Evolutionary conservation across 2,329 filamentous ascomycete genomes (phyloP).

Genomic region (Rhynchosporium agropyri): DNA sequence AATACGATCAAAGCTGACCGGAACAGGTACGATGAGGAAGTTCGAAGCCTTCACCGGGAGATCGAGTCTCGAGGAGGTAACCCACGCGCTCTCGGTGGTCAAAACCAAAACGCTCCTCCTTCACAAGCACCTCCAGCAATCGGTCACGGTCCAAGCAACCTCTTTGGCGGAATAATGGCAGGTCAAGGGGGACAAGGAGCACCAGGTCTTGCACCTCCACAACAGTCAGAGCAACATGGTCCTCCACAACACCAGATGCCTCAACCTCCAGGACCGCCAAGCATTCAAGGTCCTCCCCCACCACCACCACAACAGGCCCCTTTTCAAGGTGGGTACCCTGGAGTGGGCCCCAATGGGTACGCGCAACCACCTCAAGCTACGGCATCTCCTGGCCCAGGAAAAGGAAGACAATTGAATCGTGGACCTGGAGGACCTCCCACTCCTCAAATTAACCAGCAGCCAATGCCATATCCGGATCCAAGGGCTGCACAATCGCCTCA

Average conservation of each 20-base stretch:
- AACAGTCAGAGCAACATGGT: conserved; percentile 63
- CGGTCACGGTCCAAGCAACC: conserved; percentile 82
- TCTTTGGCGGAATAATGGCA: conserved; percentile 96
- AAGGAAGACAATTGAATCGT: conserved; percentile 66
- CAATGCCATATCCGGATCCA: conserved; percentile 81
- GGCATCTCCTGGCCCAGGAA: conserved; percentile 82
- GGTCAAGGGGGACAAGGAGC: conserved; percentile 81
- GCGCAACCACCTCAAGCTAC: conserved; percentile 82
- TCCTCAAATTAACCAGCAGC: conserved; percentile 86
- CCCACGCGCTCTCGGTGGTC: conserved; percentile 66
- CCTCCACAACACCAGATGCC: conserved; percentile 65
- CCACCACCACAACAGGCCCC: conserved; percentile 70
- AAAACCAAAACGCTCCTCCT: conserved; percentile 76
- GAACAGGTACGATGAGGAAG: conserved; percentile 88
- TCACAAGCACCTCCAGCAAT: conserved; percentile 82
- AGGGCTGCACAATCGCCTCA: conserved; percentile 73
- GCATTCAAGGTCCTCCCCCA: conserved; percentile 56
- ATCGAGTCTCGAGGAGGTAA: conserved; percentile 72
- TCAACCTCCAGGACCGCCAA: conserved; percentile 56
- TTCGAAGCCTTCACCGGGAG: conserved; percentile 82
- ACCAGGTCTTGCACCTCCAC: conserved; percentile 73
- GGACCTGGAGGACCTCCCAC: conserved; percentile 77
- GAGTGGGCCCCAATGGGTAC: conserved; percentile 66
- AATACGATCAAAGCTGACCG: conserved; percentile 18
- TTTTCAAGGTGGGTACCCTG: conserved; percentile 61